Conservation (phyloP, 2,329 filamentous ascomycete species). For the Claviceps lovelessii region DNA sequence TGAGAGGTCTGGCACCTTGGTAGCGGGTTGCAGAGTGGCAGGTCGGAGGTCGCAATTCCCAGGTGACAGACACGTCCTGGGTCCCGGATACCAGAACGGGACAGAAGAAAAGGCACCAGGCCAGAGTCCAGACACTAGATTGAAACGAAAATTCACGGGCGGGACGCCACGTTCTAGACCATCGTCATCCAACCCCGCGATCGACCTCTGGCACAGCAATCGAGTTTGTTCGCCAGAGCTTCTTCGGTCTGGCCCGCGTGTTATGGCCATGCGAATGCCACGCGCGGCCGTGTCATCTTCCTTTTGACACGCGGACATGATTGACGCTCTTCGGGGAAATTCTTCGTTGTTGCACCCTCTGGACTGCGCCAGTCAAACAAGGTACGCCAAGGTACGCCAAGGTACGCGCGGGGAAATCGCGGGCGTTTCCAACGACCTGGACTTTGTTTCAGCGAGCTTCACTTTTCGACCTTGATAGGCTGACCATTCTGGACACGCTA, state of each 20-base stretch:
- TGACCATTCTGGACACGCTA: neutral
- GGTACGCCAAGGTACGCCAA: neutral
- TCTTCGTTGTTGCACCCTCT: neutral
- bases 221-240: neutral
- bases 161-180: neutral
- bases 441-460: neutral
- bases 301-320: neutral
- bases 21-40: too few relatives aligned
- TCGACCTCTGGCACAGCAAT: neutral
- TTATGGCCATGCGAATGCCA: neutral
- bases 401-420: neutral
- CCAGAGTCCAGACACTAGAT: neutral
- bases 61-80: too few relatives aligned
- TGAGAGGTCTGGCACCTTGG: too few relatives aligned
- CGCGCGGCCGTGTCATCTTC: neutral
- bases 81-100: neutral
- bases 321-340: neutral
- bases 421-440: neutral
- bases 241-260: neutral
- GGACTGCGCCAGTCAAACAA: neutral
- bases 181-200: neutral
- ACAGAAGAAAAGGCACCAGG: neutral
- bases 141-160: neutral
- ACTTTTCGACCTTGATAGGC: neutral
- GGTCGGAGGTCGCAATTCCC: too few relatives aligned